A percentile compares a stretch with the other conserved stretches of the same genome.
Evolutionary conservation across 768 basidiomycete species (phyloP).

Genomic region (Phanerodontia chrysosporium): DNA sequence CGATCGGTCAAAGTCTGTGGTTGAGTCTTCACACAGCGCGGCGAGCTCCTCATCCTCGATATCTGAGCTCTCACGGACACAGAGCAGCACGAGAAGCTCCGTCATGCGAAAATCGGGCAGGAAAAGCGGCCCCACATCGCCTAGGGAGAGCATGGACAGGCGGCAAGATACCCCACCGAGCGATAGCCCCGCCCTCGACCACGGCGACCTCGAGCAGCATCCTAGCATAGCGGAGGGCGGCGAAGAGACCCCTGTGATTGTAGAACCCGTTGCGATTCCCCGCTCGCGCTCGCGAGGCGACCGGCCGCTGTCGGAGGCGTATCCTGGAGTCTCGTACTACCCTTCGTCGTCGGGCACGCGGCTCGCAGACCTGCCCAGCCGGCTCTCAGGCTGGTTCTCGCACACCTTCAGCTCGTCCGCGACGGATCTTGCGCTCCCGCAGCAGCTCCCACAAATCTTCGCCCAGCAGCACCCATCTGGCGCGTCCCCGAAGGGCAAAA

Average conservation of each 20-base stretch:
- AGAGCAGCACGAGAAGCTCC: constrained; percentile 7
- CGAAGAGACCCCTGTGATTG: constrained; percentile 60
- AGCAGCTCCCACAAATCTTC: constrained; percentile 51
- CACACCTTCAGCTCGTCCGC: constrained; percentile 72
- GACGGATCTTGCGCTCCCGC: constrained; percentile 66
- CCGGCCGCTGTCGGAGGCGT: constrained; percentile 46
- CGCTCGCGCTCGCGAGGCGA: constrained; percentile 54
- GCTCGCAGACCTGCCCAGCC: constrained; percentile 66
- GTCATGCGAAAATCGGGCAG: constrained; percentile 9
- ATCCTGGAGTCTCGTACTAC: constrained; percentile 42
- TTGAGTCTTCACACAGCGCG: constrained; percentile 33
- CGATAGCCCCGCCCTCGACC: constrained; percentile 24
- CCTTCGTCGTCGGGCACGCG: constrained; percentile 43
- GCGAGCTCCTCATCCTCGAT: constrained; percentile 41
- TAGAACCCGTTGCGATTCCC: constrained; percentile 56
- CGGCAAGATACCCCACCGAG: constrained; percentile 22
- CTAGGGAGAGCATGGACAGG: constrained; percentile 19
- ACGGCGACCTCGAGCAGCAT: constrained; percentile 27
- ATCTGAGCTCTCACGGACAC: constrained; percentile 23
- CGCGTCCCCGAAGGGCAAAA: constrained; percentile 40
- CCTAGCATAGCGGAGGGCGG: constrained; percentile 15
- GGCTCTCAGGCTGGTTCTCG: constrained; percentile 78
- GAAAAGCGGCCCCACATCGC: constrained; percentile 13
- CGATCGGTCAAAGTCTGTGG: constrained; percentile 56
- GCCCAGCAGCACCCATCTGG: constrained; percentile 34